A percentile compares a stretch with the other conserved stretches of the same genome.
Evolutionary conservation across 306 rosid species (phyloP).

Genomic region (Betula pendula): DNA sequence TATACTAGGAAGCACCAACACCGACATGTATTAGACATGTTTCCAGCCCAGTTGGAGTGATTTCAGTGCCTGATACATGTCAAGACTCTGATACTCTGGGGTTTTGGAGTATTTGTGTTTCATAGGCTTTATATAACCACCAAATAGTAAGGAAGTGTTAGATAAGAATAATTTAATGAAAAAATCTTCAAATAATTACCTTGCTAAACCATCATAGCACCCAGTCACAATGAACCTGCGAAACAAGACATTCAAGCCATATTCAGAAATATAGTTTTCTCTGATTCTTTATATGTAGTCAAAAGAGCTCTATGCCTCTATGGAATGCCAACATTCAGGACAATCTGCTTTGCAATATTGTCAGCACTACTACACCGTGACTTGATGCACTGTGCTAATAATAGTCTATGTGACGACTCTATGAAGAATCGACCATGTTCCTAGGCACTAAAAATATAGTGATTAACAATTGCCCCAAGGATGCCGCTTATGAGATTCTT

Average conservation of each 20-base stretch:
- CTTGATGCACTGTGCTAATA: neutral
- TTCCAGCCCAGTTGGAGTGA: no score
- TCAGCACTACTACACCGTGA: neutral
- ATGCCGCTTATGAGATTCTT: neutral
- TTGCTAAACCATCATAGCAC: constrained; percentile 84
- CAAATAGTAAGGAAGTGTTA: neutral
- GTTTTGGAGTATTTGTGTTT: no score
- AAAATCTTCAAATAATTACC: constrained; percentile 45
- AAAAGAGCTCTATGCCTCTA: constrained; percentile 1
- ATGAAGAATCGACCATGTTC: neutral
- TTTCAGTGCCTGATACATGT: neutral
- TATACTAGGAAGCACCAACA: neutral
- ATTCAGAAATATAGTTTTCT: constrained; percentile 10
- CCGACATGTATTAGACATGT: neutral
- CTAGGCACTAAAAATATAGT: neutral
- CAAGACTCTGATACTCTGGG: neutral
- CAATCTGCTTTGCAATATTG: neutral
- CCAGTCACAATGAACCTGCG: constrained; percentile 96
- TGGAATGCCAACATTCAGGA: neutral
- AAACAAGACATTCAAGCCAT: constrained; percentile 18
- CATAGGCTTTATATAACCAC: neutral
- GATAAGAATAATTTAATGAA: neutral
- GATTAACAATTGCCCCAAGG: neutral
- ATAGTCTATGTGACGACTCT: no score
- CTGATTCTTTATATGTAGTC: neutral